Percentiles rank a stretch among this genome's conserved stretches.
Evolutionary conservation across 257 asterid genomes (phyloP).

Genomic region (Ballota nigra): DNA sequence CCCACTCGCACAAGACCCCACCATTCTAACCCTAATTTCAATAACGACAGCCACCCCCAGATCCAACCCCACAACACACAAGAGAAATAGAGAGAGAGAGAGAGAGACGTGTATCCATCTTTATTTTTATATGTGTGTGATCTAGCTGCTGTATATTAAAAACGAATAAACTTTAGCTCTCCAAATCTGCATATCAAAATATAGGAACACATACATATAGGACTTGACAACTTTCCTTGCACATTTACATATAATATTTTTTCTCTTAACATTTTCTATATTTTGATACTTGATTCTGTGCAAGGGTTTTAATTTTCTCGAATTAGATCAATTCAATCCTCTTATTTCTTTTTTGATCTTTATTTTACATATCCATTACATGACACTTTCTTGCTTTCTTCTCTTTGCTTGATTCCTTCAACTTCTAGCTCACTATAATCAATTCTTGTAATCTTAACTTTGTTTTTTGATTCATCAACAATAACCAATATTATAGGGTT

Average conservation of each 20-base stretch:
- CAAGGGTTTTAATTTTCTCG: not conserved
- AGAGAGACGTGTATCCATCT: not conserved
- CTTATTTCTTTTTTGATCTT: not conserved
- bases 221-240: too few relatives aligned
- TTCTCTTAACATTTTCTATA: too few relatives aligned
- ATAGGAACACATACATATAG: constrained; percentile 16
- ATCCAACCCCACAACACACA: not conserved
- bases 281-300: not conserved
- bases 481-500: too few relatives aligned
- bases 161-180: not conserved
- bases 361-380: not conserved
- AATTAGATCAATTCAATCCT: not conserved
- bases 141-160: not conserved
- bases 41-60: not conserved
- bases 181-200: constrained; percentile 7
- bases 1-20: constrained; percentile 51
- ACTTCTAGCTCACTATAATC: constrained; percentile 15
- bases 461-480: not conserved
- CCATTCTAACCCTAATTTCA: constrained; percentile 41
- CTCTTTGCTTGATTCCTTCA: constrained; percentile 25
- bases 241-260: too few relatives aligned
- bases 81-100: not conserved
- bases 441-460: not conserved
- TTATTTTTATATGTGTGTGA: not conserved
- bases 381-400: not conserved